These are phyloP conservation scores for Dothistroma septosporum DNA, from an alignment of 2,329 filamentous ascomycete species.

Conservation along the genomic window DNA sequence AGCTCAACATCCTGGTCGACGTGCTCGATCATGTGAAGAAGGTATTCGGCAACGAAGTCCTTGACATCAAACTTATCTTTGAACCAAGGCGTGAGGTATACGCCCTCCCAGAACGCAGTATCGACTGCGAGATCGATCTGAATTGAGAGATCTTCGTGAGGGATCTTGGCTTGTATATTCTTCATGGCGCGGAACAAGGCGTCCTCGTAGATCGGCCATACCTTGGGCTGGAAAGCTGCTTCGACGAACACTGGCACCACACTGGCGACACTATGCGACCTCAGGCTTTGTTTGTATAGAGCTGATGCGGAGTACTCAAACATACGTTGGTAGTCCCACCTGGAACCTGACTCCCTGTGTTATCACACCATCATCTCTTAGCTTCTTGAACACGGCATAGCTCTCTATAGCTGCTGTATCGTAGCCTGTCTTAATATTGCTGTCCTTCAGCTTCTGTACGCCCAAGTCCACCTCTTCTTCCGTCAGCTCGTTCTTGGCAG, in stretches of 20 bases:
- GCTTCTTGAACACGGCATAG: constrained; percentile 30
- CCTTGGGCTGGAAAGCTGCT: constrained; percentile 23
- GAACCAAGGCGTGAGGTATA: constrained; percentile 13
- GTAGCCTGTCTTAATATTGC: constrained; percentile 30
- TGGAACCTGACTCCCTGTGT: constrained; percentile 29
- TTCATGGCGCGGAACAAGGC: constrained; percentile 30
- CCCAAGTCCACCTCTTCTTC: constrained; percentile 18
- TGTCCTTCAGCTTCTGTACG: constrained; percentile 17
- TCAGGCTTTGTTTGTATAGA: background rate
- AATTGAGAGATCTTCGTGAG: constrained; percentile 33
- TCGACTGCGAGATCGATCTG: constrained; percentile 35
- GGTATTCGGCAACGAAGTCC: constrained; percentile 34
- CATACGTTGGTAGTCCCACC: constrained; percentile 32
- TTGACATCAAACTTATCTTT: constrained; percentile 28
- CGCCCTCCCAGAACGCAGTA: constrained; percentile 29
- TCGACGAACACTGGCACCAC: constrained; percentile 25
- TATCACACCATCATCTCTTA: constrained; percentile 31
- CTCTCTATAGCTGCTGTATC: constrained; percentile 33
- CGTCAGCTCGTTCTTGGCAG: constrained; percentile 11
- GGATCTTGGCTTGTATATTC: constrained; percentile 32
- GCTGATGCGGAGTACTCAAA: background rate
- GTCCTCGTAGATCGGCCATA: constrained; percentile 34
- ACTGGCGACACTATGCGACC: constrained; percentile 15
- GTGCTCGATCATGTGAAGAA: constrained; percentile 30
- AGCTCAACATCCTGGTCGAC: constrained; percentile 39